Conservation (phyloP, 2,329 filamentous ascomycete genomes). For the Penicillium paneum region DNA sequence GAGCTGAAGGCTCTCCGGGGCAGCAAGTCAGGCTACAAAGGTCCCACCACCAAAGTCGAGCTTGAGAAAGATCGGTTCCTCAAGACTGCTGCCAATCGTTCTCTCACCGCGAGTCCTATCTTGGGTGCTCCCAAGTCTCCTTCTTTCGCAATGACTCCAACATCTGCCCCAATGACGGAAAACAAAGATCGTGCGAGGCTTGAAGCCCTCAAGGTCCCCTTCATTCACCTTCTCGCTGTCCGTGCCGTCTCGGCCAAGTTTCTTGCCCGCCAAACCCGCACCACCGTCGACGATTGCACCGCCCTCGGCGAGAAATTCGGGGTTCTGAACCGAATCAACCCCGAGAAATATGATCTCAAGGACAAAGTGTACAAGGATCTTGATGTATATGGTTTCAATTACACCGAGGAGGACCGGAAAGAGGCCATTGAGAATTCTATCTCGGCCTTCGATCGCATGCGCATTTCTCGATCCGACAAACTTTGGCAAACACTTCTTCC, state of each 20-base stretch:
- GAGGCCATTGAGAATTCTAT: conserved; percentile 61
- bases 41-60: conserved; percentile 38
- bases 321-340: conserved; percentile 47
- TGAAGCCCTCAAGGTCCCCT: conserved; percentile 45
- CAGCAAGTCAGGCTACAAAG: conserved; percentile 32
- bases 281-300: conserved; percentile 49
- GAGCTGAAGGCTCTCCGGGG: conserved; percentile 38
- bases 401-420: conserved; percentile 56
- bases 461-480: conserved; percentile 58
- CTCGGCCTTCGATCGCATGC: conserved; percentile 60
- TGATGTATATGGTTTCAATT: conserved; percentile 60
- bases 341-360: conserved; percentile 52
- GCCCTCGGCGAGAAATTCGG: conserved; percentile 53
- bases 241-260: conserved; percentile 48
- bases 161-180: conserved; percentile 39
- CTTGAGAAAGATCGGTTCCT: conserved; percentile 44
- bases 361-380: conserved; percentile 61
- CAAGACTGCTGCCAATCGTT: conserved; percentile 37
- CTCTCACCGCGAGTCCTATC: conserved; percentile 43
- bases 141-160: conserved; percentile 42
- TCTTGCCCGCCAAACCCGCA: conserved; percentile 47
- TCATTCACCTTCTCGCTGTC: conserved; percentile 55
- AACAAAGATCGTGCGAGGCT: conserved; percentile 40
- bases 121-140: conserved; percentile 39
- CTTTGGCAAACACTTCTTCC: conserved; percentile 62